Conservation (phyloP, 2,329 filamentous ascomycete genomes). For the Claviceps arundinis region DNA sequence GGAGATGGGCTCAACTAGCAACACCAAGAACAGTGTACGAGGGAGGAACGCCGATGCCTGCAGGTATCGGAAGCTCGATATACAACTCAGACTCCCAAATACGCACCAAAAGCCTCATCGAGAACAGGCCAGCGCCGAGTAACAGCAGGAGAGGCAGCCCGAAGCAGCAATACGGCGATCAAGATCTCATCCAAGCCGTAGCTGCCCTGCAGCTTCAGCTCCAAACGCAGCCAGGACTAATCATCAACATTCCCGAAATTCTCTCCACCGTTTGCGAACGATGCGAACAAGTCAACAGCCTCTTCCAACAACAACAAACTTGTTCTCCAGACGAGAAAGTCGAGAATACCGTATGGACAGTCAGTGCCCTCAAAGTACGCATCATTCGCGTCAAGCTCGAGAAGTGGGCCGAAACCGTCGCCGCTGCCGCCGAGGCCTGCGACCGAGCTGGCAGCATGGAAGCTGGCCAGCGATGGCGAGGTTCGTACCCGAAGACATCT, state of each 20-base stretch:
- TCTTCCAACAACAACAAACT: constrained; percentile 19
- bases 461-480: constrained; percentile 6
- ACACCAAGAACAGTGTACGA: constrained; percentile 21
- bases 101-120: constrained; percentile 6
- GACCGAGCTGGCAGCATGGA: constrained; percentile 7
- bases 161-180: constrained; percentile 16
- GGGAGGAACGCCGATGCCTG: constrained; percentile 13
- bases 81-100: constrained; percentile 14
- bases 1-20: constrained; percentile 35
- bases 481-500: constrained; percentile 7
- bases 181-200: constrained; percentile 26
- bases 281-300: constrained; percentile 29
- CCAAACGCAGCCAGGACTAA: constrained; percentile 29
- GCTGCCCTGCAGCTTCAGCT: constrained; percentile 27
- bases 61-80: constrained; percentile 11
- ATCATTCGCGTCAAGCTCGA: constrained; percentile 33
- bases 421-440: constrained; percentile 19
- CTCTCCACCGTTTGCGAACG: constrained; percentile 26
- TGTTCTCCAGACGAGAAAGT: constrained; percentile 19
- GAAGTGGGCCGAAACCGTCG: constrained; percentile 32
- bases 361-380: constrained; percentile 33
- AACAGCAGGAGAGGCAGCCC: constrained; percentile 1
- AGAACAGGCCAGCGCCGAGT: not conserved
- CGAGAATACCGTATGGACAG: constrained; percentile 34
- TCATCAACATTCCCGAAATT: constrained; percentile 30